Base-by-base conservation (phyloP, 495 filamentous ascomycete genomes). In the Trichocladium uniseriatum region DNA sequence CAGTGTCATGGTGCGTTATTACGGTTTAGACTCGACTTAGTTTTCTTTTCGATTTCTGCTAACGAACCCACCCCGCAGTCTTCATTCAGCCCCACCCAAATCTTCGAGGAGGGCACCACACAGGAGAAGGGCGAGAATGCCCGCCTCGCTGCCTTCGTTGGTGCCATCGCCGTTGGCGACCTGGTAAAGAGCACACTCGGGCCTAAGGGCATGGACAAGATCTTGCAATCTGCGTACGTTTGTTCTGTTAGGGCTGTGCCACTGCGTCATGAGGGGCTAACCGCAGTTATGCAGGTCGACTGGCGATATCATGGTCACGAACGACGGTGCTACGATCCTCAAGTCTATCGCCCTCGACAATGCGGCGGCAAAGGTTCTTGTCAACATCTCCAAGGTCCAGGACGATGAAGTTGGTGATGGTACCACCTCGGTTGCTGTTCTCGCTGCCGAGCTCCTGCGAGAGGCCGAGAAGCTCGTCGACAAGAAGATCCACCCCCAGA, bases 101-200 rank as follows among this genome's bases (percentile, higher is more conserved):
- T 98, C 73, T 97, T 98, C 74, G 87, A 84, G 58, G 89, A 97
- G 69, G 92, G 94, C 66, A 90, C 94, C 49, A 89, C 83, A 44
- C 88, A 98, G 73, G 91, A 98, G 76, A 97, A 95, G 70, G 92
- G 92, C 59, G 92, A 98, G 74, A 98, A 98, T 84, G 92, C 92
- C 54, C 88, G 92, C 79, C 81, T 98, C 52, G 87, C 87, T 1
- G 89, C 89, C 44, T 98, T 96, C 56, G 91, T 97, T 39, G 91
- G 91, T 63, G 92, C 94, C 58, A 97, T 98, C 62, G 92, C 92
- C 24, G 91, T 98, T 34, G 92, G 92, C 38, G 94, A 97, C 64
- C 66, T 94, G 58, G 92, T 98, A 2, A 98, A 98, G 79, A 92
- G 86, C 64, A 98, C 92, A 8, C 74, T 98, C 13, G 92, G 92